A percentile compares a stretch with the other conserved stretches of the same genome.
These are phyloP conservation scores for Bremia lactucae DNA, from an alignment of 352 stramenopile genomes.

Conservation along the genomic window DNA sequence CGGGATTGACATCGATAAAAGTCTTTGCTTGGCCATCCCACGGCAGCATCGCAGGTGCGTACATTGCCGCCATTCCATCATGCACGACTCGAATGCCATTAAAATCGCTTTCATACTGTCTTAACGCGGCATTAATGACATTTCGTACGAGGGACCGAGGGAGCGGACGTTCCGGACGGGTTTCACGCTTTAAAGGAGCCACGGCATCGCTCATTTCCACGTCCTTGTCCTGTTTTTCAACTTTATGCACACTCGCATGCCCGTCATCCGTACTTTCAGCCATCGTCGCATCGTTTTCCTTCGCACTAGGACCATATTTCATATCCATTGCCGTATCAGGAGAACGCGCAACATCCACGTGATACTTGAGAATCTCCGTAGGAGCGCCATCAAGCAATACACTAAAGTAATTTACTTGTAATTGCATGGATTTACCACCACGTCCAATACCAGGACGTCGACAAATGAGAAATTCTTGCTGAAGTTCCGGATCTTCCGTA, in stretches of 20 bases:
- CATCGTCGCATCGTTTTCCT: too few species aligned
- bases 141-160: constrained; percentile 41
- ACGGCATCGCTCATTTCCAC: constrained; percentile 35
- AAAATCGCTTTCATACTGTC: constrained; percentile 44
- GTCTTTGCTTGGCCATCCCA: constrained; percentile 34
- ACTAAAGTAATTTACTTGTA: constrained; percentile 60
- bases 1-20: constrained; percentile 44
- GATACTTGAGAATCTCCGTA: constrained; percentile 65
- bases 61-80: constrained; percentile 55
- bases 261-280: constrained; percentile 8
- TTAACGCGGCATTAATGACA: constrained; percentile 48
- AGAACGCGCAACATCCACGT: constrained; percentile 46
- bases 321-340: constrained; percentile 21
- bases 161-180: constrained; percentile 22
- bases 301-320: constrained; percentile 55
- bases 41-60: constrained; percentile 33
- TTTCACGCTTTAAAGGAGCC: constrained; percentile 14
- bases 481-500: constrained; percentile 31
- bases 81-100: constrained; percentile 44
- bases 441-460: constrained; percentile 27
- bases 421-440: constrained; percentile 23
- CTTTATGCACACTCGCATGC: constrained; percentile 36
- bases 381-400: constrained; percentile 35
- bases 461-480: constrained; percentile 35
- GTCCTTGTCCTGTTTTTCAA: constrained; percentile 24